These are phyloP conservation scores for Urostyla sp. DNA, from an alignment of 73 alveolate genomes.

Conservation along the genomic window DNA sequence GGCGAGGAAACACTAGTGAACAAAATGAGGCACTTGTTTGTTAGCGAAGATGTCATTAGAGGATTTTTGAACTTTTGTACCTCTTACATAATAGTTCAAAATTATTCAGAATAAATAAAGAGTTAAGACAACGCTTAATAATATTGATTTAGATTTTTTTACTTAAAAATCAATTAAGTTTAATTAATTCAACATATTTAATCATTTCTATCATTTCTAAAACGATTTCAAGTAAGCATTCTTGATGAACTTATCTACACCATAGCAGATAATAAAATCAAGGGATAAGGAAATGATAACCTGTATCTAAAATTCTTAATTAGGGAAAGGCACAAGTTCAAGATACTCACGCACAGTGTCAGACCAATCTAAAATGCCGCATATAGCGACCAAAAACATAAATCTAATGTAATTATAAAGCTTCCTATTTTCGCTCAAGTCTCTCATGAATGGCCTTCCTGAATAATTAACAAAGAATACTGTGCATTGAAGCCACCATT, in stretches of 20 bases:
- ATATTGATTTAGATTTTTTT: neutral
- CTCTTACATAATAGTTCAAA: slow-evolving; percentile 40
- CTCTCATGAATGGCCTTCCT: slow-evolving; percentile 93
- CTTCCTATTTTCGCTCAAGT: slow-evolving; percentile 69
- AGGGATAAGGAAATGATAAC: neutral
- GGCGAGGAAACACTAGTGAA: slow-evolving; percentile 38
- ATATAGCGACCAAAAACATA: slow-evolving; percentile 37
- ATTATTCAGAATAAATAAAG: slow-evolving; percentile 34
- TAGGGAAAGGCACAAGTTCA: slow-evolving; percentile 60
- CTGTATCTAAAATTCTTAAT: slow-evolving; percentile 18
- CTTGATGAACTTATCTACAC: slow-evolving; percentile 36
- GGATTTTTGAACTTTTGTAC: slow-evolving; percentile 54
- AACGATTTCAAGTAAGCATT: slow-evolving; percentile 45
- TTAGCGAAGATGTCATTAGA: slow-evolving; percentile 39
- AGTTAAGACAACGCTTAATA: neutral
- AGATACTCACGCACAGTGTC: slow-evolving; percentile 47
- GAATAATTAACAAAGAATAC: slow-evolving; percentile 91
- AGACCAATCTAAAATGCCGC: slow-evolving; percentile 41
- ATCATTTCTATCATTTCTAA: neutral
- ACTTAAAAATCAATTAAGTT: neutral
- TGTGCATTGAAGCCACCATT: slow-evolving; percentile 86
- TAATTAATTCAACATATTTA: neutral
- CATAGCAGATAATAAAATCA: slow-evolving; percentile 43
- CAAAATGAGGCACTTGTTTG: slow-evolving; percentile 37
- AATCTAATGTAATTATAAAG: slow-evolving; percentile 29